Evolutionary conservation across 2,329 filamentous ascomycete species (phyloP).

Genomic region (Calonectria honghensis): DNA sequence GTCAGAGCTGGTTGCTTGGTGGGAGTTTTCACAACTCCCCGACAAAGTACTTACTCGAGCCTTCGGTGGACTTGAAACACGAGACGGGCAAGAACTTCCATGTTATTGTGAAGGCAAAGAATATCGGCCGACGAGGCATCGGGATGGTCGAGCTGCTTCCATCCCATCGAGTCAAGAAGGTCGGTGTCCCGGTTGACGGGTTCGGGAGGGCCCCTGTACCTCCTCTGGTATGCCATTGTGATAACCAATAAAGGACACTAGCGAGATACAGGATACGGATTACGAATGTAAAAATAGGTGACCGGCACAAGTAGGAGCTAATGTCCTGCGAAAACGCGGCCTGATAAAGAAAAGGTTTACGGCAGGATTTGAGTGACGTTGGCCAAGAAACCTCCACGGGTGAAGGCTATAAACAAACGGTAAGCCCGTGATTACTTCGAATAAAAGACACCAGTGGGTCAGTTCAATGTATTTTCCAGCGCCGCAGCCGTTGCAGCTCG

Average conservation of each 20-base stretch:
- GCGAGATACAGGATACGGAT: background rate
- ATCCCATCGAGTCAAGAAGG: slow-evolving; percentile 18
- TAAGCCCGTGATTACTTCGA: no score
- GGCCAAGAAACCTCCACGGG: background rate
- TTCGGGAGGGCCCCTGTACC: background rate
- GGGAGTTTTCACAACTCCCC: background rate
- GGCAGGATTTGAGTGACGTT: background rate
- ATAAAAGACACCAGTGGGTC: slow-evolving; percentile 3
- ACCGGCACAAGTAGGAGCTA: background rate
- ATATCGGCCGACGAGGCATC: background rate
- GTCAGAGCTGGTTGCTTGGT: background rate
- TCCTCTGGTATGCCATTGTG: slow-evolving; percentile 1
- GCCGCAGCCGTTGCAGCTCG: background rate
- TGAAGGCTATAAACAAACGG: background rate
- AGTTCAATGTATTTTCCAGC: background rate
- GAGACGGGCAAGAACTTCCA: slow-evolving; percentile 8
- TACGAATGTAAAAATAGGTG: background rate
- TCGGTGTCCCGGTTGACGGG: slow-evolving; percentile 1
- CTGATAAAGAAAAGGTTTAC: background rate
- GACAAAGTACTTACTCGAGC: background rate
- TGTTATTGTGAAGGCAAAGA: slow-evolving; percentile 8
- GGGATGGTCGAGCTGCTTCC: slow-evolving; percentile 4
- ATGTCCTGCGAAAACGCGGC: no score
- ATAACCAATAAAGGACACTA: background rate
- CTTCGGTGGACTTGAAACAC: slow-evolving; percentile 2